Evolutionary conservation across 73 alveolate species (phyloP).

Genomic region (Paramecium tetraurelia): DNA sequence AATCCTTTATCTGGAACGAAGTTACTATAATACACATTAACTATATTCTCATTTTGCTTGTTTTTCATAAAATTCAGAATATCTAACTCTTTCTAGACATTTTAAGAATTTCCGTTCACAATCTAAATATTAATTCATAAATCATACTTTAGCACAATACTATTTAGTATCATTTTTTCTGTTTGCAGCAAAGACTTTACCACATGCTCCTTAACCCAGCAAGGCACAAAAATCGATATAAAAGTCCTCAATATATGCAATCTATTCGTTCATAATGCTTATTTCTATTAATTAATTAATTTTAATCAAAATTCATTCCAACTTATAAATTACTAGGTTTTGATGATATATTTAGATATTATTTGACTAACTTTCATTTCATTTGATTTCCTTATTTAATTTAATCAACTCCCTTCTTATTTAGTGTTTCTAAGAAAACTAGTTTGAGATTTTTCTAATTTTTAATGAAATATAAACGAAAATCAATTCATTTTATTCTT

Average conservation of each 20-base stretch:
- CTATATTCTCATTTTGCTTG: background rate
- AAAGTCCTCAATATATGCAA: background rate
- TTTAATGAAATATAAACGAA: too few relatives aligned
- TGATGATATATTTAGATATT: too few relatives aligned
- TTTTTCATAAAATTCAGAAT: background rate
- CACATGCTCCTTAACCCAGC: background rate
- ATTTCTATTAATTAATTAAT: background rate
- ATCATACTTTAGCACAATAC: background rate
- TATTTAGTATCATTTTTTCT: background rate
- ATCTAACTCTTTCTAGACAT: background rate
- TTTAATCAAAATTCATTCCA: background rate
- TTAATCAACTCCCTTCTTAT: too few relatives aligned
- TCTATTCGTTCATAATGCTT: background rate
- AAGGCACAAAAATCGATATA: background rate
- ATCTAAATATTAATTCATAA: background rate
- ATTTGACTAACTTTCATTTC: too few relatives aligned
- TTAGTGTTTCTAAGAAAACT: background rate
- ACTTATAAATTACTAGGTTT: background rate
- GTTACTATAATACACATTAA: background rate
- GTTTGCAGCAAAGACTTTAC: background rate
- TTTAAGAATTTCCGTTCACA: background rate
- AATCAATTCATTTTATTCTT: too few relatives aligned
- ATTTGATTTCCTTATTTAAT: background rate
- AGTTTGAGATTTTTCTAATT: too few relatives aligned
- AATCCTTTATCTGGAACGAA: background rate